Conservation (phyloP, 2,329 filamentous ascomycete species). For the Ilyonectria destructans region DNA sequence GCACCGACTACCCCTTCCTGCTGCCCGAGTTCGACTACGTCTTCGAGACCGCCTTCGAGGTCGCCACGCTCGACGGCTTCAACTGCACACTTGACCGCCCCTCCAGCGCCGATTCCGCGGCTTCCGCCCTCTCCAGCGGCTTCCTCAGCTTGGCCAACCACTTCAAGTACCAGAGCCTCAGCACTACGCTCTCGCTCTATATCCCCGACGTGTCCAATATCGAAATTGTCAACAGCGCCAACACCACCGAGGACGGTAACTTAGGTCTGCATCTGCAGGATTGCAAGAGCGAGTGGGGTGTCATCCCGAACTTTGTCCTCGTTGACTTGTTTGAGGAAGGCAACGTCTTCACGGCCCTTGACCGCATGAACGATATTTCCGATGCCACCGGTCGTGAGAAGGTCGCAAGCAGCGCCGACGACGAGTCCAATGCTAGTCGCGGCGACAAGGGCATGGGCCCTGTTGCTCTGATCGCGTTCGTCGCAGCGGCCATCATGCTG, state of each 20-base stretch:
- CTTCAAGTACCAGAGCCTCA: slow-evolving; percentile 76
- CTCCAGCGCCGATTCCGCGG: slow-evolving; percentile 62
- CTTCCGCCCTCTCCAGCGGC: slow-evolving; percentile 70
- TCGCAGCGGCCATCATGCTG: slow-evolving; percentile 60
- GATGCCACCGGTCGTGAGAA: slow-evolving; percentile 56
- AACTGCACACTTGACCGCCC: slow-evolving; percentile 82
- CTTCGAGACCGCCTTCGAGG: slow-evolving; percentile 82
- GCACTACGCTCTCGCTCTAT: slow-evolving; percentile 65
- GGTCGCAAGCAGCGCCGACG: slow-evolving; percentile 25
- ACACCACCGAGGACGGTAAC: slow-evolving; percentile 67
- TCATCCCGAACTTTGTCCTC: slow-evolving; percentile 79
- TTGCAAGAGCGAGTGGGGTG: slow-evolving; percentile 74
- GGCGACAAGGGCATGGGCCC: slow-evolving; percentile 49
- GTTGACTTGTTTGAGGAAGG: slow-evolving; percentile 87
- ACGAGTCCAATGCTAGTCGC: slow-evolving; percentile 39
- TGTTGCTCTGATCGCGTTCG: slow-evolving; percentile 62
- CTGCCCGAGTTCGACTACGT: slow-evolving; percentile 77
- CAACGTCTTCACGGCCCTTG: slow-evolving; percentile 78
- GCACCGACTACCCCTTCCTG: slow-evolving; percentile 68
- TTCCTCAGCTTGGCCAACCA: slow-evolving; percentile 85
- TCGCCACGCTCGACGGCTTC: slow-evolving; percentile 75
- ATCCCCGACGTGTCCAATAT: slow-evolving; percentile 75
- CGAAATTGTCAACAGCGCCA: slow-evolving; percentile 76
- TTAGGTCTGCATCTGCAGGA: slow-evolving; percentile 68
- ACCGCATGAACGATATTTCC: slow-evolving; percentile 74